Conservation (phyloP, 768 basidiomycete genomes). For the Rhizopogon salebrosus region DNA sequence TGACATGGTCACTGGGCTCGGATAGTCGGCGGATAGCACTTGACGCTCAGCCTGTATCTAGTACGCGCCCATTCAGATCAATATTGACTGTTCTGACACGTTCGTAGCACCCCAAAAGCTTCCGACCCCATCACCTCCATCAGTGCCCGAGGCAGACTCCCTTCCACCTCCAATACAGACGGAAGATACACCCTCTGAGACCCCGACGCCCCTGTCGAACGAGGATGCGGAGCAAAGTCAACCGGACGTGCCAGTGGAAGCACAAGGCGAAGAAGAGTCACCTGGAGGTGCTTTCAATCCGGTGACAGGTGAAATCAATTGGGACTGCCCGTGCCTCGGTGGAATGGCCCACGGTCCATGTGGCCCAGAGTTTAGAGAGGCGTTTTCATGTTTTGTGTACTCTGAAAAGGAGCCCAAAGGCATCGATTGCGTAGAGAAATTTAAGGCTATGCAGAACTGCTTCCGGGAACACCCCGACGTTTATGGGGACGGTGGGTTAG, state of each 20-base stretch:
- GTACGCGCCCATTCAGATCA: slow-evolving; percentile 14
- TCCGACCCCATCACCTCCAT: neutral
- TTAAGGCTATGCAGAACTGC: slow-evolving; percentile 96
- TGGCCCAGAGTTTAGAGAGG: slow-evolving; percentile 86
- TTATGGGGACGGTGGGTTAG: slow-evolving; percentile 82
- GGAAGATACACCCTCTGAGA: slow-evolving; percentile 15
- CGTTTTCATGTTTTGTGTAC: slow-evolving; percentile 95
- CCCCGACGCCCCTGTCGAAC: neutral
- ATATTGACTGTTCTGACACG: neutral
- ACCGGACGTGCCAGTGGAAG: slow-evolving; percentile 2
- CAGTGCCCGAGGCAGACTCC: slow-evolving; percentile 14
- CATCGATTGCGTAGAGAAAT: slow-evolving; percentile 95
- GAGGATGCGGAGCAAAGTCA: slow-evolving; percentile 9
- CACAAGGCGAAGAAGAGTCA: slow-evolving; percentile 20
- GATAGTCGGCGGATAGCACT: slow-evolving; percentile 39
- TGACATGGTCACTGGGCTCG: slow-evolving; percentile 44
- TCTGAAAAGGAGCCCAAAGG: slow-evolving; percentile 97
- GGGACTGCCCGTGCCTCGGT: slow-evolving; percentile 98
- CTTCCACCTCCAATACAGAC: slow-evolving; percentile 13
- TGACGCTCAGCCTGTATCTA: slow-evolving; percentile 33
- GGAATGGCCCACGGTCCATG: slow-evolving; percentile 99
- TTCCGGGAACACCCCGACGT: slow-evolving; percentile 94
- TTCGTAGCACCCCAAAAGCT: slow-evolving; percentile 16
- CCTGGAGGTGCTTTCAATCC: slow-evolving; percentile 78
- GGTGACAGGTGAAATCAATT: slow-evolving; percentile 98